Conservation (phyloP, 768 basidiomycete genomes). For the Auriscalpium microsporum region DNA sequence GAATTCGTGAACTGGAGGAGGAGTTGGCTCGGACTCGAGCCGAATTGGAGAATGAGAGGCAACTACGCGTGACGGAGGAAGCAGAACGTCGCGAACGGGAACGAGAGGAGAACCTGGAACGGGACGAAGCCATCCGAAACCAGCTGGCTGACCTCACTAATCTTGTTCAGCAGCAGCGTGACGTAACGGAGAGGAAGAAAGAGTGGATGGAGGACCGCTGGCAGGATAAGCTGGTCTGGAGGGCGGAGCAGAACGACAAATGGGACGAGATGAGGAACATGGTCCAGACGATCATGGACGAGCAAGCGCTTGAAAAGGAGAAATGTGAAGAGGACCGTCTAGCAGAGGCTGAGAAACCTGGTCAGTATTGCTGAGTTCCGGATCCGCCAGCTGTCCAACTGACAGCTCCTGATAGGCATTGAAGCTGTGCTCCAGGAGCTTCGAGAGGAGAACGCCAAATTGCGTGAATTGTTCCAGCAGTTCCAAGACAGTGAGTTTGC, state of each 20-base stretch:
- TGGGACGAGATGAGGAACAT: conserved; percentile 53
- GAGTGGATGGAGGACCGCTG: conserved; percentile 53
- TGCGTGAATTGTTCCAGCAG: conserved; percentile 43
- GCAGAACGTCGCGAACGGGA: conserved; percentile 56
- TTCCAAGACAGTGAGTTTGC: conserved; percentile 47
- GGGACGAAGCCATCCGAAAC: conserved; percentile 47
- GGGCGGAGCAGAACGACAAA: conserved; percentile 49
- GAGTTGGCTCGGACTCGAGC: conserved; percentile 48
- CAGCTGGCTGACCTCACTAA: conserved; percentile 70
- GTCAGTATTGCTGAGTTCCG: conserved; percentile 28
- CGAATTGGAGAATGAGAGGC: conserved; percentile 58
- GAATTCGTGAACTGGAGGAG: conserved; percentile 53
- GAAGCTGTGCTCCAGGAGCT: conserved; percentile 56
- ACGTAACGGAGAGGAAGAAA: conserved; percentile 51
- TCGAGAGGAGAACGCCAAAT: conserved; percentile 48
- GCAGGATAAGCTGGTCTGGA: conserved; percentile 50
- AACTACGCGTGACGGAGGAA: conserved; percentile 48
- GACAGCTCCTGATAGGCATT: conserved; percentile 33
- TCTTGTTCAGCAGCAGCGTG: conserved; percentile 58
- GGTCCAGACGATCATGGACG: conserved; percentile 48
- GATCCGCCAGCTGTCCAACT: conserved; percentile 6
- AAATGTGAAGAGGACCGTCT: conserved; percentile 44
- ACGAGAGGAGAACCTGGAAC: conserved; percentile 45
- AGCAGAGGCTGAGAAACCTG: conserved; percentile 46
- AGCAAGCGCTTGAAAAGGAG: conserved; percentile 42